Evolutionary conservation across 2,329 filamentous ascomycete species (phyloP), one percentile per base, ranked within the genome.

Genomic region (Neonectria punicea): DNA sequence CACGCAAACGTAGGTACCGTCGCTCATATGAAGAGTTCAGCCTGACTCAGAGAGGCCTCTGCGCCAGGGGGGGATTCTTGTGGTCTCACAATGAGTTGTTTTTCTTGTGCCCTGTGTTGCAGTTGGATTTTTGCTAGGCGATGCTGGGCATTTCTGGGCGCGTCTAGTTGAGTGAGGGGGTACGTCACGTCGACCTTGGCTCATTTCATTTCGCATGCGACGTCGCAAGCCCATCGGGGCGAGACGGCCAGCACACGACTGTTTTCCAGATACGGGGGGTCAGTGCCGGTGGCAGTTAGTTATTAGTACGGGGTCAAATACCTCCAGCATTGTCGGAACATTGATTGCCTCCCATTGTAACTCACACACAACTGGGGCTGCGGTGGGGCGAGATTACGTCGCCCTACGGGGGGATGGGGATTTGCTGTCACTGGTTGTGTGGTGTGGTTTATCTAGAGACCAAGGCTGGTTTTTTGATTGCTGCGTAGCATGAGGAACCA

Each of bases 181-280:
- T 34, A 47, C 47, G 46, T 46, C 60, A 58, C 47, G 32, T 39
- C 20, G 51, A 25, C 18, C 41, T 49, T 54, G 53, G 54, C 54
- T 63, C 50, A 58, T 39, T 39, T 43, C 39, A 43, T 59, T 55
- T 59, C 44, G 32, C 50, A 49, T 59, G 61, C 51, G 34, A 51
- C 56, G 50, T 58, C 46, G 50, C 50, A 47, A 47, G 16, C 47
- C 13, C 30, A 36, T 43, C 39, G 8, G n/a, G 1, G 39, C 39
- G 39, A 43, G n/a, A 43, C 39, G 10, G 55, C 55, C 39, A 14
- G 55, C 55, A 59, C 61, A 55, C 49, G 61, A 63, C 55, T 43
- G 16, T 25, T 58, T 63, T 58, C 61, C 44, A 20, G 9, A 55
- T 51, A 34, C n/a, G 39, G 39, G n/a, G 39, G 39, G 39, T 18